Percentiles rank a stretch among this genome's conserved stretches.
Evolutionary conservation across 2,329 filamentous ascomycete species (phyloP).

Genomic region (Dothistroma septosporum): DNA sequence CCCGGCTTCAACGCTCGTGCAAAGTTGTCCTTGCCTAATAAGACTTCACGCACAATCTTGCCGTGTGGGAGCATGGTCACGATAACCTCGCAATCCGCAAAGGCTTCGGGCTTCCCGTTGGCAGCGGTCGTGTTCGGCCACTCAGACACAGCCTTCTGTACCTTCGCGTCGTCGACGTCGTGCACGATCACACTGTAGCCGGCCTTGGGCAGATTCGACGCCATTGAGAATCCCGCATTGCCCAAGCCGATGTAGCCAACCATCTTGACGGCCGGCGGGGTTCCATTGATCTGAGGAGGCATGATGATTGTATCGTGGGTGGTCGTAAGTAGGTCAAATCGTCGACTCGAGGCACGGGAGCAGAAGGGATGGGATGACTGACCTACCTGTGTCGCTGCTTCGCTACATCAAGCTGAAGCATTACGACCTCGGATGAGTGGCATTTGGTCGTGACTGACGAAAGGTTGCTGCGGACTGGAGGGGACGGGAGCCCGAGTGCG

Average conservation of each 20-base stretch:
- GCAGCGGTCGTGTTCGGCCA: constrained; percentile 31
- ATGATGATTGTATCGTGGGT: constrained; percentile 1
- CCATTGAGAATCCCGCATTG: constrained; percentile 35
- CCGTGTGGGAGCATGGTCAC: constrained; percentile 37
- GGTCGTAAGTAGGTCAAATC: too few species aligned
- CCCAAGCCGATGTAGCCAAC: constrained; percentile 37
- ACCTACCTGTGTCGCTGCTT: constrained; percentile 3
- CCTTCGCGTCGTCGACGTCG: constrained; percentile 29
- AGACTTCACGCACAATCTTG: constrained; percentile 34
- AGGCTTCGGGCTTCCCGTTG: constrained; percentile 26
- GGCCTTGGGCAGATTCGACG: constrained; percentile 34
- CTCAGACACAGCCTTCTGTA: constrained; percentile 24
- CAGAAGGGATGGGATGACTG: not conserved
- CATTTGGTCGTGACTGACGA: constrained; percentile 7
- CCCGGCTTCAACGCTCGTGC: constrained; percentile 29
- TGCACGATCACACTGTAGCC: constrained; percentile 34
- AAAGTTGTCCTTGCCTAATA: constrained; percentile 31
- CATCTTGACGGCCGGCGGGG: constrained; percentile 21
- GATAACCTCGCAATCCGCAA: constrained; percentile 34
- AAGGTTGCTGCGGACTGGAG: not conserved
- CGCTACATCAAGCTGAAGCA: not conserved
- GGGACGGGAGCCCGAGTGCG: too few species aligned
- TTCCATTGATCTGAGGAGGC: constrained; percentile 17
- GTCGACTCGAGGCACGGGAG: not conserved
- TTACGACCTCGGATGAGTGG: constrained; percentile 11